These are phyloP conservation scores for Lumnitzera littorea DNA, from an alignment of 345 rosid genomes.

Conservation along the genomic window DNA sequence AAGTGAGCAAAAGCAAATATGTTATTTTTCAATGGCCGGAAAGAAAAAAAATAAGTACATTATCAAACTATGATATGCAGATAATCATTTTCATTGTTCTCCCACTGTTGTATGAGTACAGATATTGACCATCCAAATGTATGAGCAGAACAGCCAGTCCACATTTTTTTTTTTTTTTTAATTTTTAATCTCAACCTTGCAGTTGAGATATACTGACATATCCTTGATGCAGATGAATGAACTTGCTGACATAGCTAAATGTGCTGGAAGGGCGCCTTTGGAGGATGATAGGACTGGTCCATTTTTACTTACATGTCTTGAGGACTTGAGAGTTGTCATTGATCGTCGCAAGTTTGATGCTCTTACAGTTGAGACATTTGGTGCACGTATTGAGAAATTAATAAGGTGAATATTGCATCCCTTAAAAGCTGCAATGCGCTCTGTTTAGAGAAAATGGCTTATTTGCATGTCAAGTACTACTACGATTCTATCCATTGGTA, in stretches of 20 bases:
- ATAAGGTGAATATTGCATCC: constrained; percentile 42
- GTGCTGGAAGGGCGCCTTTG: constrained; percentile 73
- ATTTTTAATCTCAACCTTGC: background rate
- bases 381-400: constrained; percentile 86
- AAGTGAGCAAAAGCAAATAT: too few relatives aligned
- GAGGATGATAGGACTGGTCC: constrained; percentile 69
- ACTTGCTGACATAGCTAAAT: constrained; percentile 95
- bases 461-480: background rate
- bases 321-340: constrained; percentile 68
- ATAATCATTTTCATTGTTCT: too few relatives aligned
- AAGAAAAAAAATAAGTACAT: too few relatives aligned
- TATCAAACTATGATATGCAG: too few relatives aligned
- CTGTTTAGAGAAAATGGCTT: background rate
- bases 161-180: background rate
- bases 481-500: too few relatives aligned
- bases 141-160: background rate
- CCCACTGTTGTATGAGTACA: too few relatives aligned
- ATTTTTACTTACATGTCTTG: constrained; percentile 71
- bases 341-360: constrained; percentile 93
- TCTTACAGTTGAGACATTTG: constrained; percentile 93
- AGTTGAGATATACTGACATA: constrained; percentile 16
- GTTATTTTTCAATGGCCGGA: too few relatives aligned
- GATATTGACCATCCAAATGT: too few relatives aligned
- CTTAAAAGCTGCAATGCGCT: background rate
- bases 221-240: constrained; percentile 70